Percentiles rank a stretch among this genome's conserved stretches.
phyloP scores from a whole-genome alignment of 768 basidiomycete genomes.

The Hypsizygus marmoreus region DNA sequence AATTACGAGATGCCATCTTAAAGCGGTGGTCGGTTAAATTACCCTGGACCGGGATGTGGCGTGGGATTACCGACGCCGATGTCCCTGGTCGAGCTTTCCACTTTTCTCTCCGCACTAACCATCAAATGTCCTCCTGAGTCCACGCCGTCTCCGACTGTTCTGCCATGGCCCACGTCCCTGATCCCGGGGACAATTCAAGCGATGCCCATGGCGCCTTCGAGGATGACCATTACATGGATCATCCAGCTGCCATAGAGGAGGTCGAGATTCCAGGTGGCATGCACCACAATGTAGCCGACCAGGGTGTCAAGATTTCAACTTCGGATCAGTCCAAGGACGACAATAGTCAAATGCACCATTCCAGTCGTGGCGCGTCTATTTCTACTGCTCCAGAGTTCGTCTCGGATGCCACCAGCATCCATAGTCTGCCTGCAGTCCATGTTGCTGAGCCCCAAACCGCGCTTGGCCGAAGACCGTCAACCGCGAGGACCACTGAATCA shows the following conservation, averaged over 20 bases:
- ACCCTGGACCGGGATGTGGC: slow-evolving; percentile 17
- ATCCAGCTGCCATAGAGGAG: slow-evolving; percentile 22
- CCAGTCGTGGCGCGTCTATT: slow-evolving; percentile 38
- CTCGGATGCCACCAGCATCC: slow-evolving; percentile 56
- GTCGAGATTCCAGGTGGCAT: slow-evolving; percentile 22
- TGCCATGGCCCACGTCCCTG: slow-evolving; percentile 26
- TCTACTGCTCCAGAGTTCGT: slow-evolving; percentile 38
- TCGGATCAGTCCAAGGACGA: slow-evolving; percentile 25
- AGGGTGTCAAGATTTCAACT: slow-evolving; percentile 28
- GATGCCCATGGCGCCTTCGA: slow-evolving; percentile 38
- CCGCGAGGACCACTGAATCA: slow-evolving; percentile 28
- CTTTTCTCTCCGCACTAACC: slow-evolving; percentile 9
- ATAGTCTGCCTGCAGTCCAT: slow-evolving; percentile 59
- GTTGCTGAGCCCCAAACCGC: slow-evolving; percentile 40
- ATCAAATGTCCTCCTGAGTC: slow-evolving; percentile 3
- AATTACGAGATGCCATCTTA: not conserved
- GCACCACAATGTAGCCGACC: slow-evolving; percentile 20
- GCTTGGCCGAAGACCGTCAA: slow-evolving; percentile 30
- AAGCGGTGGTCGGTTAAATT: too few species aligned
- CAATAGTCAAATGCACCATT: slow-evolving; percentile 27
- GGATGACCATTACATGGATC: slow-evolving; percentile 26
- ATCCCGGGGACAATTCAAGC: slow-evolving; percentile 38
- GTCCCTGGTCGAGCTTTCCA: slow-evolving; percentile 3
- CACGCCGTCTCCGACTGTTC: not conserved
- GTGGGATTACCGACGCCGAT: slow-evolving; percentile 15